These are phyloP conservation scores for Cyberlindnera bimundalis DNA, from an alignment of 805 yeast genomes.

Conservation along the genomic window DNA sequence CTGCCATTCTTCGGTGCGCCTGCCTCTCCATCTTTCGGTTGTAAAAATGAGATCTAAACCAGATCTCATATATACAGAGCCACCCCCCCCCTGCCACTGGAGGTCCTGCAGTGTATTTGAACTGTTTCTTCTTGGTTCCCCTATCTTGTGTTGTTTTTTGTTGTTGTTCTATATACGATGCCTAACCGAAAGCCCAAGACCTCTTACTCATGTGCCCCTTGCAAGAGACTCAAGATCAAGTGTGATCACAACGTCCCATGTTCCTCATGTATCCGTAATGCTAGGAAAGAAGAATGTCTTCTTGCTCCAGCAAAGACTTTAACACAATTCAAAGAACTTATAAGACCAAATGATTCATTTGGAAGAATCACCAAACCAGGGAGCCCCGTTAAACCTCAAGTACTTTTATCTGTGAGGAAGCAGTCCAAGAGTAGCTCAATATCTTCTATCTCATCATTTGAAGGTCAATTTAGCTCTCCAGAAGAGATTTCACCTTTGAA, in stretches of 20 bases:
- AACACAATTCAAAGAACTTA: conserved; percentile 21
- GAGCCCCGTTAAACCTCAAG: conserved; percentile 1
- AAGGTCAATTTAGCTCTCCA: conserved; percentile 5
- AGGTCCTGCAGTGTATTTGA: too few relatives aligned
- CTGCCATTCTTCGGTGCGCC: conserved; percentile 1
- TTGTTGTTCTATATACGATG: background rate
- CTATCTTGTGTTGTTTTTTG: too few relatives aligned
- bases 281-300: conserved; percentile 18
- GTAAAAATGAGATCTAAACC: too few relatives aligned
- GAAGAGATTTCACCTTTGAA: background rate
- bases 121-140: too few relatives aligned
- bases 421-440: conserved; percentile 7
- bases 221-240: conserved; percentile 19
- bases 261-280: conserved; percentile 15
- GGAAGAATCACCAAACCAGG: conserved; percentile 16
- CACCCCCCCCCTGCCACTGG: background rate
- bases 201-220: conserved; percentile 20
- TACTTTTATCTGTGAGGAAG: background rate
- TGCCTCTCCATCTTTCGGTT: too few relatives aligned
- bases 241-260: conserved; percentile 23
- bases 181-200: conserved; percentile 16
- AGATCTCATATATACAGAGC: too few relatives aligned
- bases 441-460: conserved; percentile 7
- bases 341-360: conserved; percentile 19
- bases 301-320: conserved; percentile 15